These are phyloP conservation scores for Penicillium riverlandense DNA, from an alignment of 495 filamentous ascomycete genomes.

Conservation along the genomic window DNA sequence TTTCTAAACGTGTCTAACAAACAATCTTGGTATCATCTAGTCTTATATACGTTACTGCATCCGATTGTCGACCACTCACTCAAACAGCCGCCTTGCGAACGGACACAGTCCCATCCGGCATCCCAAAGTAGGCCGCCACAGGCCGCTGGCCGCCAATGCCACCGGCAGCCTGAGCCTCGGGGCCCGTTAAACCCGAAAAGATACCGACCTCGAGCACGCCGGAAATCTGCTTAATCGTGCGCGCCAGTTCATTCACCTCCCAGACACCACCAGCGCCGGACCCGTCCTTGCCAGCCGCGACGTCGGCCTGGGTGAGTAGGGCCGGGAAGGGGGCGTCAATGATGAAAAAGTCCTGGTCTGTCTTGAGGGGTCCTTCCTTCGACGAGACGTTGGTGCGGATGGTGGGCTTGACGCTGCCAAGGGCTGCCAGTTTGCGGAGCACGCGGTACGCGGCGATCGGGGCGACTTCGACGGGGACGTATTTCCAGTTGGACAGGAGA, in stretches of 20 bases:
- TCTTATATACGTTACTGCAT: conserved; percentile 5
- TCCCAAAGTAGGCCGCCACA: conserved; percentile 89
- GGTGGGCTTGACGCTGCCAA: conserved; percentile 62
- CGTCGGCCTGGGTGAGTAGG: conserved; percentile 56
- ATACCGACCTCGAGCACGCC: conserved; percentile 91
- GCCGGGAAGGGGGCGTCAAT: conserved; percentile 82
- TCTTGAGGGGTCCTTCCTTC: conserved; percentile 79
- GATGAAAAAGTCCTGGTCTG: conserved; percentile 90
- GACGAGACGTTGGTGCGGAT: conserved; percentile 59
- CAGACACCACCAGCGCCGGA: conserved; percentile 52
- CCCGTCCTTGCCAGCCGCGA: conserved; percentile 39
- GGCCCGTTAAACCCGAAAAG: conserved; percentile 73
- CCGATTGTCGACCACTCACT: conserved; percentile 3
- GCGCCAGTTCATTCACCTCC: conserved; percentile 69
- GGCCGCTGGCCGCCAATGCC: conserved; percentile 78
- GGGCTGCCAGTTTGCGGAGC: conserved; percentile 52
- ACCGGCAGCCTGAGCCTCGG: conserved; percentile 51
- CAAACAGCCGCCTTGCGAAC: conserved; percentile 35
- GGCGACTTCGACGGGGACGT: conserved; percentile 87
- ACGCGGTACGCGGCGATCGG: conserved; percentile 72
- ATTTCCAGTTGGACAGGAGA: conserved; percentile 73
- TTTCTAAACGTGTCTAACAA: not conserved
- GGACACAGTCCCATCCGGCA: conserved; percentile 67
- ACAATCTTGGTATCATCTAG: conserved; percentile 21
- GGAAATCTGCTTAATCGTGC: conserved; percentile 67